Conservation (phyloP, 2,329 filamentous ascomycete genomes). For the Orbilia quercus region DNA sequence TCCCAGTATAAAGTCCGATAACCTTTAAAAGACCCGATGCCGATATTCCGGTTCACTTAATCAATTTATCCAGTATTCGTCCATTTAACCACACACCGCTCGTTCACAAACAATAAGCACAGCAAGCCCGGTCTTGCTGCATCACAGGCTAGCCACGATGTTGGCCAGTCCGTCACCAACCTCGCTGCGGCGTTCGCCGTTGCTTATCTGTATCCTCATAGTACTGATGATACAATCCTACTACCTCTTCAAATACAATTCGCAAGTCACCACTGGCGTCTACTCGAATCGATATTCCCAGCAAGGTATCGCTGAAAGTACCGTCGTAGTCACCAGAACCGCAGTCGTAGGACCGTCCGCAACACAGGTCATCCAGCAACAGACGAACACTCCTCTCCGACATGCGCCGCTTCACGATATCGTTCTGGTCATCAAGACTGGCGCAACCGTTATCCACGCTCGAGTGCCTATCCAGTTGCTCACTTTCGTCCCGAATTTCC, state of each 20-base stretch:
- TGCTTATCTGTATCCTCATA: conserved; percentile 46
- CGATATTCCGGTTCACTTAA: conserved; percentile 21
- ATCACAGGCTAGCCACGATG: conserved; percentile 19
- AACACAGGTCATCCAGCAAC: conserved; percentile 24
- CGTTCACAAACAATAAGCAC: not conserved
- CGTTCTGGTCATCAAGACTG: conserved; percentile 54
- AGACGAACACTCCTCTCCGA: conserved; percentile 18
- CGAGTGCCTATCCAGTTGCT: conserved; percentile 46
- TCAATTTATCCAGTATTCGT: conserved; percentile 17
- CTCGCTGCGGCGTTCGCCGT: conserved; percentile 47
- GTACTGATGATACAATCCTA: conserved; percentile 50
- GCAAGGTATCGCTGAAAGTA: conserved; percentile 3
- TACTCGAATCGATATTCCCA: conserved; percentile 2
- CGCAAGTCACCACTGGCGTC: conserved; percentile 17
- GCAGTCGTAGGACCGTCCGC: conserved; percentile 33
- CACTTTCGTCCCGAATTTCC: conserved; percentile 47
- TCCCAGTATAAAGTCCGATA: not conserved
- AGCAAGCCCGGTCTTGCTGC: conserved; percentile 16
- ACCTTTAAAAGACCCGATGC: conserved; percentile 32
- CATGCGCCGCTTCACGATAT: conserved; percentile 39
- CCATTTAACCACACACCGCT: conserved; percentile 15
- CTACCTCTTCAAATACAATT: conserved; percentile 49
- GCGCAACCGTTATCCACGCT: conserved; percentile 48
- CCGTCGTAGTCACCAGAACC: conserved; percentile 44
- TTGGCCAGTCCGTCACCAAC: conserved; percentile 38